These are phyloP conservation scores for Trifolium fragiferum DNA, from an alignment of 306 rosid genomes.

Conservation along the genomic window DNA sequence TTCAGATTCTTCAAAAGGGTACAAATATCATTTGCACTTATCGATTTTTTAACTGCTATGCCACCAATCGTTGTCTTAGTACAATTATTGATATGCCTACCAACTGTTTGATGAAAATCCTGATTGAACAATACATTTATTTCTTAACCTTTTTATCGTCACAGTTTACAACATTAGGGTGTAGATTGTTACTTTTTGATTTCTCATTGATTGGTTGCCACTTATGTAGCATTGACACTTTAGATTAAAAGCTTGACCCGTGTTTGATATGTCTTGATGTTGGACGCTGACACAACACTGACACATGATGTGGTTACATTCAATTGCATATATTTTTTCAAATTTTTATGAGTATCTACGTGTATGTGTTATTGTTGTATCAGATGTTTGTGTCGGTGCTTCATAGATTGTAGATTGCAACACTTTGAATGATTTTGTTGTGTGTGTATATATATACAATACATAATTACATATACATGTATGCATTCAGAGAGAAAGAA, in stretches of 20 bases:
- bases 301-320: neutral
- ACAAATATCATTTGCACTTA: neutral
- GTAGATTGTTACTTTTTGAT: neutral
- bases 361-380: neutral
- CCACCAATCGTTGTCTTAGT: neutral
- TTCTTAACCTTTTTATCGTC: neutral
- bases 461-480: slow-evolving; percentile 41
- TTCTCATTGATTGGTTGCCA: slow-evolving; percentile 24
- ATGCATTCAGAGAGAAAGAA: slow-evolving; percentile 22
- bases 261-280: neutral
- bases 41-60: neutral
- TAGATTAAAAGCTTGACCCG: neutral
- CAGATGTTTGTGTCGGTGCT: neutral
- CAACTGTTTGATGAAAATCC: slow-evolving; percentile 49
- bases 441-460: slow-evolving; percentile 39
- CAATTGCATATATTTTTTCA: neutral
- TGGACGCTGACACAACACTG: neutral
- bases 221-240: neutral
- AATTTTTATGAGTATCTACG: neutral
- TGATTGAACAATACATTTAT: slow-evolving; percentile 16
- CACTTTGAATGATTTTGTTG: slow-evolving; percentile 24
- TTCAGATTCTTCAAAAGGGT: neutral
- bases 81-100: neutral
- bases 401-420: neutral
- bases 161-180: neutral